Base-by-base conservation (phyloP, 768 basidiomycete genomes). In the Rhizopogon vesiculosus region DNA sequence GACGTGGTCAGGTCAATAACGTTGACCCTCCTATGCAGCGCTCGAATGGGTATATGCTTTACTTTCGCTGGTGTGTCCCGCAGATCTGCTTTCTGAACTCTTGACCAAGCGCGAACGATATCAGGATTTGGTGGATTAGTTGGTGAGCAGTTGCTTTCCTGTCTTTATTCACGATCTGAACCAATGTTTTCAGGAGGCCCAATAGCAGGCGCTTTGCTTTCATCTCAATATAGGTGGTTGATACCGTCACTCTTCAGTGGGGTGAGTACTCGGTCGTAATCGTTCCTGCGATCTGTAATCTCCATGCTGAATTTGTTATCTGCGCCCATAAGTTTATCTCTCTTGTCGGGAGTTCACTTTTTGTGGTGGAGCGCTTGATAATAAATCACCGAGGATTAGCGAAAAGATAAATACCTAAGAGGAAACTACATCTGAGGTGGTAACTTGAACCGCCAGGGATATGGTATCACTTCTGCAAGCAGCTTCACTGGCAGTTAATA, bases 191-290 rank as follows among this genome's bases (percentile, higher is more conserved):
- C 48, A 78, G 83, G 82, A 1, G 75, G 80, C 0, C 84, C 85
- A 0, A 78, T 85, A 33, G 76, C 76, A 40, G 84, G 85, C 1
- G 79, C 82, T 2, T 70, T 86, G 18, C 71, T 86, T 7, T 75
- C 79, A 0, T 49, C 64, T 10, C 66, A 70, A 5, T 82, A 78
- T 60, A 65, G 75, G 3, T 86, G 85, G 84, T 83, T 78, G 78
- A 72, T 76, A 15, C 80, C 84, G 5, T 76, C 77, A 1, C 45
- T 83, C 10, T 86, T 84, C 60, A 71, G 77, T 29, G 82, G 78
- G 41, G 70, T 75, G 61, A 28, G 67, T 60, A 12, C 35, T 38
- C 33, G 15, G 13, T 22, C 7, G 15, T 28, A 44, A 28, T 28
- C 13, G 3, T 28, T 28, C 25, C 15, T 25, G 25, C 25, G 5